Base-by-base conservation (phyloP, 768 basidiomycete genomes). In the Podaxis mareebaensis region DNA sequence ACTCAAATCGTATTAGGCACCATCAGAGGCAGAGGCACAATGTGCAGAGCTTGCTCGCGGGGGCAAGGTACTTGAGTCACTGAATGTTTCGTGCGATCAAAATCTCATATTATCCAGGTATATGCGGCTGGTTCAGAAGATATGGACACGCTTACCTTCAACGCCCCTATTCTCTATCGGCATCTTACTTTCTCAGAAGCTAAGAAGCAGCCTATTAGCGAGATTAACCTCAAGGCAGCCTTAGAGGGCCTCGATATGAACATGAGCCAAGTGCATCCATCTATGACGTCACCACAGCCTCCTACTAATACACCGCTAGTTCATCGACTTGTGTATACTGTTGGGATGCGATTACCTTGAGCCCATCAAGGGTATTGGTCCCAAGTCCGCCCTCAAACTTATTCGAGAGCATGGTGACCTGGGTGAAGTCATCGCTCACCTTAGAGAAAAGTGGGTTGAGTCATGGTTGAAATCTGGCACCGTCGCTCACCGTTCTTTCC, bases 71-170 rank as follows among this genome's bases (percentile, higher is more conserved):
- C 7, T 17, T 17, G 5, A 61, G 52, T 22, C 53, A 42, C 52
- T 20, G 8, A 7, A 20, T 60, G 15, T 46, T 28, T 42, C 7
- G 12, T 58, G 26, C 15, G 33, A 33, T 56, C 39, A 15, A 4
- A 56, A 24, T 56, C 8, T 44, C 40, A 61, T 15, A 48, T 33
- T 52, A 10, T 51, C 28, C 53, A 95, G 93, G 94, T 99, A 28
- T 99, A 93, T 73, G 97, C 93, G 1, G 96, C 97, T 7, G 97
- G 97, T 13, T 97, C 96, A 0, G 97, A 99, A 76, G 97, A 99
- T 75, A 99, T 99, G 97, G 97, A 99, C 70, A 99, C 97, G 7
- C 86, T 99, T 22, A 99, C 97, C 0, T 99, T 99, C 80, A 84
- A 86, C 67, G 79, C 96, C 0, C 96, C 97, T 1, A 89, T 96